Percentiles rank a stretch among this genome's conserved stretches.
phyloP scores from a whole-genome alignment of 306 rosid species.

The Gynostemma pentaphyllum region DNA sequence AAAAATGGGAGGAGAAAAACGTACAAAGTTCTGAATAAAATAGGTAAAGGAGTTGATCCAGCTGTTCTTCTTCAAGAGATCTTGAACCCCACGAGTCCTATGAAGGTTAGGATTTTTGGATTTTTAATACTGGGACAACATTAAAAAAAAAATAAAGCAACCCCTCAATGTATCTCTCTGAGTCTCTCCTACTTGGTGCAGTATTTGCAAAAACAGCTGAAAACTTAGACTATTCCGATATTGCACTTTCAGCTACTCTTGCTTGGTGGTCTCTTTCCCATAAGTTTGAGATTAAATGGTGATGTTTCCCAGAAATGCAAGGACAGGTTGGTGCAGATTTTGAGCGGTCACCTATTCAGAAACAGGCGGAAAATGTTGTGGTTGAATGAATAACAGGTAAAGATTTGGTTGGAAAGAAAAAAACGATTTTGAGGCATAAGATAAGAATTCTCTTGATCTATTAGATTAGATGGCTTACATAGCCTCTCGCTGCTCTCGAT shows the following conservation, averaged over 20 bases:
- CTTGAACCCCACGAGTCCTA: neutral
- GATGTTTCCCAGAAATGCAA: neutral
- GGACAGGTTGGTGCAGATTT: neutral
- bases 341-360: neutral
- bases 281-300: neutral
- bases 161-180: neutral
- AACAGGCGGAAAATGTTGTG: neutral
- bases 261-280: neutral
- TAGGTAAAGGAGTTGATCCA: neutral
- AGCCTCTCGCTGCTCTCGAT: neutral
- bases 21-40: neutral
- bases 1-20: neutral
- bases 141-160: neutral
- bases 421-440: conserved; percentile 2
- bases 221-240: neutral
- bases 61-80: neutral
- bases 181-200: neutral
- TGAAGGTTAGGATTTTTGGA: neutral
- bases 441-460: neutral
- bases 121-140: neutral
- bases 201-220: neutral
- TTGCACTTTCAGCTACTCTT: neutral
- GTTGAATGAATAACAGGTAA: neutral
- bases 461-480: neutral
- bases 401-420: neutral